Evolutionary conservation across 331 rosid species (phyloP), one percentile per base, ranked within the genome.

Genomic region (Stylosanthes scabra): DNA sequence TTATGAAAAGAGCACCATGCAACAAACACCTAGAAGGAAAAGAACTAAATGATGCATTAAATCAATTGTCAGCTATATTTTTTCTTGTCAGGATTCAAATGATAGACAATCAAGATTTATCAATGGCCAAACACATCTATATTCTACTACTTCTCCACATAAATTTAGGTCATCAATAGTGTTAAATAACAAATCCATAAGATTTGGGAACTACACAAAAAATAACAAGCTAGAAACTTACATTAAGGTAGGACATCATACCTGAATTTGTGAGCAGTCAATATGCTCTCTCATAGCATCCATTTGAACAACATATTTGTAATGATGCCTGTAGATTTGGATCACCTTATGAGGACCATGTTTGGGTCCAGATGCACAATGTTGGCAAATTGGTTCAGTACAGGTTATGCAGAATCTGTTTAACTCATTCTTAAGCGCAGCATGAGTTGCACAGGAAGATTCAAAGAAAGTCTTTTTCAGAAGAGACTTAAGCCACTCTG

Each of bases 211-310:
- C 1, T 10, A 31, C 44, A 50, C 13, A 39, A 20, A 39, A 59
- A 40, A 68, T 47, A 25, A 47, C 40, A 15, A 16, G 34, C 54
- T 25, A 67, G 10, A 69, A 68, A 1, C 6, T 50, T 14, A 62
- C 42, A 28, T 74, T 11, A 70, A 45, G 50, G 20, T 40, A 13
- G 52, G 8, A 50, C 49, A 37, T 28, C 45, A 50, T 78, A 85
- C 84, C 82, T 81, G 84, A 78, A 85, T 85, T 50, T 78, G 37
- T 41, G 82, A 75, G 37, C 86, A 85, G 55, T 85, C 82, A 13
- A 85, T 34, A 29, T 66, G 7, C 41, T 71, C 63, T 25, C 70
- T 75, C 71, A 85, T 76, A 65, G 83, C 12, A 50, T 28, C 56
- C 68, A 81, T 65, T 2, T 81, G 3, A 61, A 85, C 82, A 7